Evolutionary conservation across 495 filamentous ascomycete genomes (phyloP).

Genomic region (Neurospora cerealis): DNA sequence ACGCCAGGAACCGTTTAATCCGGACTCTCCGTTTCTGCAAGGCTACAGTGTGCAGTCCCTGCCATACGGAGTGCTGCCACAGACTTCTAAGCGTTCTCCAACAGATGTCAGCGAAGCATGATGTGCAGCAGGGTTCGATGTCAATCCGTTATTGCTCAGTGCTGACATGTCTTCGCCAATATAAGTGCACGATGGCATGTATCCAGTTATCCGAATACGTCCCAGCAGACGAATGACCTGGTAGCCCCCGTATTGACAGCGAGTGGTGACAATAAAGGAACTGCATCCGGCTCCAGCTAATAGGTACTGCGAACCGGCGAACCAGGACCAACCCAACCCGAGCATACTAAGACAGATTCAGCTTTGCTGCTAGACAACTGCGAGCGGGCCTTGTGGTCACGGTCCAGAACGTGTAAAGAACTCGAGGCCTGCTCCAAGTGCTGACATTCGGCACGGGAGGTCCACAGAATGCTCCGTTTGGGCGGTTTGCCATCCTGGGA

Average conservation of each 20-base stretch:
- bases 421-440: neutral
- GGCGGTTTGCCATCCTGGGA: conserved; percentile 1
- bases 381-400: neutral
- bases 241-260: neutral
- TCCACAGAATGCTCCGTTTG: neutral
- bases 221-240: neutral
- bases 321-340: neutral
- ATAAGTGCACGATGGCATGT: neutral
- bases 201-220: neutral
- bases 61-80: neutral
- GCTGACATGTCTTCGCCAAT: neutral
- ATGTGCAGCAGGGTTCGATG: conserved; percentile 21
- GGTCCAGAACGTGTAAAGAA: conserved; percentile 2
- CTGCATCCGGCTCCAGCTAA: neutral
- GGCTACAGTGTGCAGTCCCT: neutral
- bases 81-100: neutral
- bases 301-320: neutral
- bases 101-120: conserved; percentile 4
- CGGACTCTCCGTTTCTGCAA: neutral
- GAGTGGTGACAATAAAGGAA: neutral
- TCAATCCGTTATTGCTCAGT: neutral
- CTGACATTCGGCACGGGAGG: neutral
- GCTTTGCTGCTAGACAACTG: neutral
- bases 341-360: neutral
- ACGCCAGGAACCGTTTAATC: neutral